Evolutionary conservation across 257 asterid species (phyloP).

Genomic region (Solanum pennellii): DNA sequence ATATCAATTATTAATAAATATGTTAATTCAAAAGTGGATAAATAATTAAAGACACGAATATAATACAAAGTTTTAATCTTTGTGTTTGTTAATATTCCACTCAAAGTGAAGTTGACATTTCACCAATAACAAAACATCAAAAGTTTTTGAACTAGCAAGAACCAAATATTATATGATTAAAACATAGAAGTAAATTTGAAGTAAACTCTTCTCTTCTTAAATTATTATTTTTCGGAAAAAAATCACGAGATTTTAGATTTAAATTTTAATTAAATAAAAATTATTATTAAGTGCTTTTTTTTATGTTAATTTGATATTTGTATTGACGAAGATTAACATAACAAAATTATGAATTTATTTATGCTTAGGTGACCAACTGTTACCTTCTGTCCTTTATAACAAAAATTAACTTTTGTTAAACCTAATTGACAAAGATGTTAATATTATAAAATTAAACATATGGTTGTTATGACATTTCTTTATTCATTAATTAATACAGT

Average conservation of each 20-base stretch:
- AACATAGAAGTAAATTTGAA: background rate
- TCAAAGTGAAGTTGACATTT: background rate
- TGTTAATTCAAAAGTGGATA: fast-evolving
- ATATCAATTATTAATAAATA: no score
- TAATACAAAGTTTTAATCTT: background rate
- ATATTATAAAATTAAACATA: background rate
- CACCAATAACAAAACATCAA: background rate
- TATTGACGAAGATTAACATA: background rate
- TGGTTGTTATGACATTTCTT: background rate
- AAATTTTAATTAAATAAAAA: background rate
- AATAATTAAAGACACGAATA: no score
- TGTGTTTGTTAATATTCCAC: background rate
- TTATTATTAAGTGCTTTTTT: no score
- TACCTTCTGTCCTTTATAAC: background rate
- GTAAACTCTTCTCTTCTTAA: background rate
- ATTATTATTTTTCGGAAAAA: background rate
- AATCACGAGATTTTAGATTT: background rate
- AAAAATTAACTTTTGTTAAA: background rate
- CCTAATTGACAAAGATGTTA: background rate
- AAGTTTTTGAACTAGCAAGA: background rate
- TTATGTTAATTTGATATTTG: background rate
- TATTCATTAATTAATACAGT: no score
- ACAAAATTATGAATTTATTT: background rate
- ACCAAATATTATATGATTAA: background rate
- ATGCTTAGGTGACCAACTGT: background rate